phyloP scores from a whole-genome alignment of 2,329 filamentous ascomycete species.

The Myrmaecium sp. region DNA sequence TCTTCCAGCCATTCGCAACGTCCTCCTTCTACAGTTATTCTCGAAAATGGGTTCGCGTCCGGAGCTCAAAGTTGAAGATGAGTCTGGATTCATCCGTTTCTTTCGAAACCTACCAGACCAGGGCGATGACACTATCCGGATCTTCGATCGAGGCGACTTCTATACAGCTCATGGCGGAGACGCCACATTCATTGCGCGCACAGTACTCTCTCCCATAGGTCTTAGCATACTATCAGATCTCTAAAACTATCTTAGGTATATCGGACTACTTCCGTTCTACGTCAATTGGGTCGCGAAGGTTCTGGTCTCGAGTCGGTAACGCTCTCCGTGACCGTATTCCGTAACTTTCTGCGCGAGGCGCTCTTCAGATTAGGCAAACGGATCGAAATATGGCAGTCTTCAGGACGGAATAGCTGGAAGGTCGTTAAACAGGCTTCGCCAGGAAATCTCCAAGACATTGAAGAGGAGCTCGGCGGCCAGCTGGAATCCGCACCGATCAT shows the following conservation, averaged over 20 bases:
- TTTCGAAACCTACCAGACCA: conserved; percentile 70
- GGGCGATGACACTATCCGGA: conserved; percentile 60
- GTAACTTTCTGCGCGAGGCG: conserved; percentile 86
- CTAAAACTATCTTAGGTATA: conserved; percentile 46
- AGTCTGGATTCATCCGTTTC: conserved; percentile 90
- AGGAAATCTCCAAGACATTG: conserved; percentile 89
- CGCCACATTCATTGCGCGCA: conserved; percentile 67
- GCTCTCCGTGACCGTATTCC: conserved; percentile 86
- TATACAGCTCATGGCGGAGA: conserved; percentile 86
- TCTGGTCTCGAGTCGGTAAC: conserved; percentile 85
- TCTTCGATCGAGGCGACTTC: conserved; percentile 90
- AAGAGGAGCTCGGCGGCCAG: conserved; percentile 79
- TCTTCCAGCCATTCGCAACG: too few relatives aligned
- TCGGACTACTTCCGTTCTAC: conserved; percentile 90
- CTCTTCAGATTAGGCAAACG: conserved; percentile 83
- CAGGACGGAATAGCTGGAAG: conserved; percentile 79
- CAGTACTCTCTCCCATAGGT: conserved; percentile 29
- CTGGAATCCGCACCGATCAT: conserved; percentile 89
- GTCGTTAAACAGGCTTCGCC: conserved; percentile 79
- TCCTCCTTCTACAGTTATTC: too few relatives aligned
- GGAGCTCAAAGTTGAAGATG: conserved; percentile 68
- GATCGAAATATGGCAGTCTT: conserved; percentile 74
- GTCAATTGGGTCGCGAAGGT: conserved; percentile 73
- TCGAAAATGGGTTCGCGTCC: conserved; percentile 38
- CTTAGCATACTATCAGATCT: not conserved